These are phyloP conservation scores for Parmelia sp. DNA, from an alignment of 495 filamentous ascomycete species.

Conservation along the genomic window DNA sequence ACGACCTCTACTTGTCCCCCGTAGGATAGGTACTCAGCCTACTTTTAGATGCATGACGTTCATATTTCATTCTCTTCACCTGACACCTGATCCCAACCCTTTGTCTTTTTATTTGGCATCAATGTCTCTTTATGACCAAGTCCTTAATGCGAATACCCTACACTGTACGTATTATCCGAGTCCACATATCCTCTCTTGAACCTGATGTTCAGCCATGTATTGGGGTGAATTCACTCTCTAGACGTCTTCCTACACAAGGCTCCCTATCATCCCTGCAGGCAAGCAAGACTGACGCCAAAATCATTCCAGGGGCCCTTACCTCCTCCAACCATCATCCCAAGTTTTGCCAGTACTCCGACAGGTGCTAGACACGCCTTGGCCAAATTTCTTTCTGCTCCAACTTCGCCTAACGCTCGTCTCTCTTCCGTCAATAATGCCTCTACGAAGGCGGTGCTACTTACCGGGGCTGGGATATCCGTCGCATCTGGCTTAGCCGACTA, in stretches of 20 bases:
- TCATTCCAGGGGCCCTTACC: slow-evolving; percentile 54
- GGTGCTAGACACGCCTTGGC: slow-evolving; percentile 72
- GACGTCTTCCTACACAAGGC: background rate
- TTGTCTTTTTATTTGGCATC: too few relatives aligned
- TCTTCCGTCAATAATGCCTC: slow-evolving; percentile 42
- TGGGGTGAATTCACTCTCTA: background rate
- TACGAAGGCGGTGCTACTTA: slow-evolving; percentile 66
- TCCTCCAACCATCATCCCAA: slow-evolving; percentile 67
- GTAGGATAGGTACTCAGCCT: too few relatives aligned
- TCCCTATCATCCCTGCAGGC: background rate
- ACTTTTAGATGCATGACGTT: slow-evolving; percentile 4
- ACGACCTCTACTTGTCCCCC: too few relatives aligned
- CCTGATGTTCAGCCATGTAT: background rate
- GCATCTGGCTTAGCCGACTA: slow-evolving; percentile 92
- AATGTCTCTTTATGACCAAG: slow-evolving; percentile 48
- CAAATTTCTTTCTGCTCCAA: slow-evolving; percentile 60
- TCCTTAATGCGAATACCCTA: slow-evolving; percentile 85
- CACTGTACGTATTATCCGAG: slow-evolving; percentile 38
- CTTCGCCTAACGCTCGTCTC: slow-evolving; percentile 39
- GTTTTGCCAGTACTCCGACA: slow-evolving; percentile 56
- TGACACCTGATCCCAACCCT: too few relatives aligned
- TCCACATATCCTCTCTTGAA: background rate
- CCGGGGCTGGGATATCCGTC: slow-evolving; percentile 90
- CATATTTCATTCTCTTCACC: background rate
- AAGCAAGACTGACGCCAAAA: background rate